These are phyloP conservation scores for Gossypium australe DNA, from an alignment of 345 rosid species.

Conservation along the genomic window DNA sequence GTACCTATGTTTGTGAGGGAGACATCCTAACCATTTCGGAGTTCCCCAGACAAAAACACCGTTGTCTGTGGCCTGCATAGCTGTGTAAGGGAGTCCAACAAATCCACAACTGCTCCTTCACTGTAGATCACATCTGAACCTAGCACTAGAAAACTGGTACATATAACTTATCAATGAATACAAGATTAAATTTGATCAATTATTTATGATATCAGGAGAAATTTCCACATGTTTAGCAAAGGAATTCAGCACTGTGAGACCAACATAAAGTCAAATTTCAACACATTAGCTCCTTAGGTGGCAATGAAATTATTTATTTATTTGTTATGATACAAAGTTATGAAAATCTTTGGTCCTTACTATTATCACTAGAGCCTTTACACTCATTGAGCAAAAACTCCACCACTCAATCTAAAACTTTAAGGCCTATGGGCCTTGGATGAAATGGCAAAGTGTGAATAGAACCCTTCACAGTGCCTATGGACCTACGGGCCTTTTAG, in stretches of 20 bases:
- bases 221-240: background rate
- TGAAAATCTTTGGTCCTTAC: background rate
- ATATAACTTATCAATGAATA: background rate
- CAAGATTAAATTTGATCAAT: slow-evolving; percentile 6
- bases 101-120: slow-evolving; percentile 74
- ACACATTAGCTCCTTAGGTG: background rate
- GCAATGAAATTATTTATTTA: background rate
- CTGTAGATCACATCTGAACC: slow-evolving; percentile 92
- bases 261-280: background rate
- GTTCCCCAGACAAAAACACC: slow-evolving; percentile 70
- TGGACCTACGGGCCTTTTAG: background rate
- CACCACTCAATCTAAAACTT: background rate
- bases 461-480: background rate
- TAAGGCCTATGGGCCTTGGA: background rate
- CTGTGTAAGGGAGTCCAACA: slow-evolving; percentile 61
- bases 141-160: slow-evolving; percentile 36
- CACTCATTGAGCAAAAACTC: background rate
- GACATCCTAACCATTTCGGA: slow-evolving; percentile 56
- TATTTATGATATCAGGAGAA: background rate
- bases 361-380: background rate
- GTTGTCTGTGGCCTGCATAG: slow-evolving; percentile 69
- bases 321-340: background rate
- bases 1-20: background rate
- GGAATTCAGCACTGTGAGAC: background rate
- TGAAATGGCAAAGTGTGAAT: background rate